Evolutionary conservation across 345 rosid species (phyloP).

Genomic region (Eucalyptus decipiens): DNA sequence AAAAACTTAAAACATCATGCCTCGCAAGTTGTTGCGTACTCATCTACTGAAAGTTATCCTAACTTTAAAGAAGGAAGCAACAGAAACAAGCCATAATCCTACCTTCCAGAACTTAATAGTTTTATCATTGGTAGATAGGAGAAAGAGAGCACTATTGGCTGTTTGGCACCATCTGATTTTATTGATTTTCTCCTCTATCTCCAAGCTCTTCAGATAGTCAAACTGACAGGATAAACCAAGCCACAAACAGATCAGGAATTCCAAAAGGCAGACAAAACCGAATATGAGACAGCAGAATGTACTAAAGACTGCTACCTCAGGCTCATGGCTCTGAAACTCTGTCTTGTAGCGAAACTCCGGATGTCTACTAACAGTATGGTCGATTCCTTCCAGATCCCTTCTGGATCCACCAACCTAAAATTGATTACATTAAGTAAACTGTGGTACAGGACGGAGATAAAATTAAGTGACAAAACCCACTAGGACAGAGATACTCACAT

Average conservation of each 20-base stretch:
- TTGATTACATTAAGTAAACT: neutral
- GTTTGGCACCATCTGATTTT: constrained; percentile 99
- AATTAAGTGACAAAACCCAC: neutral
- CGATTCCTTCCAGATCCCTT: constrained; percentile 71
- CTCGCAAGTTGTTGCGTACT: neutral
- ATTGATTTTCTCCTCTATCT: constrained; percentile 99
- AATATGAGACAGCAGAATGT: neutral
- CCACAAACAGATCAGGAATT: neutral
- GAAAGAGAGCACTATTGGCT: constrained; percentile 84
- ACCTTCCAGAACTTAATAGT: constrained; percentile 99
- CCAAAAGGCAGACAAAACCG: neutral
- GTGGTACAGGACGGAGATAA: neutral
- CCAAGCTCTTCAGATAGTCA: constrained; percentile 99
- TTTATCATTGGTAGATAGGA: constrained; percentile 95
- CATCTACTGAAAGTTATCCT: neutral
- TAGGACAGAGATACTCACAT: constrained; percentile 33
- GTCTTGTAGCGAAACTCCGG: constrained; percentile 99
- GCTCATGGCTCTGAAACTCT: constrained; percentile 99
- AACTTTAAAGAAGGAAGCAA: neutral
- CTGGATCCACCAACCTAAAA: constrained; percentile 68
- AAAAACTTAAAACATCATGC: neutral
- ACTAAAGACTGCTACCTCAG: constrained; percentile 52
- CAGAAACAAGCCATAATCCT: neutral
- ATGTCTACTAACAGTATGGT: constrained; percentile 58
- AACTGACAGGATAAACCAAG: constrained; percentile 41